Base-by-base conservation (phyloP, 2,329 filamentous ascomycete species). In the Epichloe sylvatica region DNA sequence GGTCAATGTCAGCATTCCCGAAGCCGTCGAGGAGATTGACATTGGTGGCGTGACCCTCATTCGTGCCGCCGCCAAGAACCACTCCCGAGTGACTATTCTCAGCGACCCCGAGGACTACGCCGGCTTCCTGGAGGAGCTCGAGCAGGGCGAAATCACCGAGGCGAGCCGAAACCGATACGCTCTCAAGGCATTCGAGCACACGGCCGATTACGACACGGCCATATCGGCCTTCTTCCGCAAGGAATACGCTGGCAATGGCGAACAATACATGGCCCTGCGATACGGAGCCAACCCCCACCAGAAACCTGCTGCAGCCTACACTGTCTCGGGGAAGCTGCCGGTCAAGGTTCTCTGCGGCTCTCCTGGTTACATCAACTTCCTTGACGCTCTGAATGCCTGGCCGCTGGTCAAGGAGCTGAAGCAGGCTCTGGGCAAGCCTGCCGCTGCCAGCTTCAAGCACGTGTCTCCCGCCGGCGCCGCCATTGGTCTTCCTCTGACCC, bases 231-330 rank as follows among this genome's bases (percentile, higher is more conserved):
- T 95, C 76, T 98, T 98, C 81, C 85, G 92, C 65, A 91, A 94
- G 76, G 84, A 94, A 71, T 98, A 97, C 64, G 89, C 92, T 51
- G 81, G 82, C 55, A 83, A 89, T 52, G 90, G 90, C 56, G 70
- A 80, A 55, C 87, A 96, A 71, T 82, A 94, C 68, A 64, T 94
- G 53, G 74, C 87, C 52, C 83, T 98, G 55, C 84, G 92, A 60
- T 98, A 98, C 67, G 92, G 92, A 53, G 86, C 88, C 62, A 98
- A 98, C 74, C 92, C 92, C 34, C 92, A 98, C 72, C 92, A 98
- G 73, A 97, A 96, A 76, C 90, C 91, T 42, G 92, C 92, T 34
- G 81, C 89, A 19, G 90, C 91, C 47, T 96, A 80, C 66, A 79
- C 84, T 57, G 76, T 77, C 57, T 76, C 84, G 51, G 80, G 54